Conservation (phyloP, 2,329 filamentous ascomycete genomes). For the Cladosporium cucumerinum region DNA sequence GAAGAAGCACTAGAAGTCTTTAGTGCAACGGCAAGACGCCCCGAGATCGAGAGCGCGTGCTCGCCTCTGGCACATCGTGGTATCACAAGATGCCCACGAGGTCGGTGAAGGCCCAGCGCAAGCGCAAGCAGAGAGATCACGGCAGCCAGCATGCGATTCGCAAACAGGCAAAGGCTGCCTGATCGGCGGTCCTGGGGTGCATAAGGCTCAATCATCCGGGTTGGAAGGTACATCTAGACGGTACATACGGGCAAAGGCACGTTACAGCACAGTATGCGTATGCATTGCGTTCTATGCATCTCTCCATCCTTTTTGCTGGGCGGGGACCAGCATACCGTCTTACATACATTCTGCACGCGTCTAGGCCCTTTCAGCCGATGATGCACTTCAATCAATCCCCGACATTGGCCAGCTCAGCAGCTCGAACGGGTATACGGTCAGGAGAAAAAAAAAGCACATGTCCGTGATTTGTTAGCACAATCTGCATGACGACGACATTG, state of each 20-base stretch:
- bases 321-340: not conserved
- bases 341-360: conserved; percentile 4
- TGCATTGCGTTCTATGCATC: not conserved
- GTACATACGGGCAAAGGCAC: not conserved
- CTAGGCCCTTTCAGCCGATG: not conserved
- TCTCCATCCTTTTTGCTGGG: not conserved
- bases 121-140: not conserved
- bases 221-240: not conserved
- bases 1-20: conserved; percentile 9
- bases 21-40: not conserved
- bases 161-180: not conserved
- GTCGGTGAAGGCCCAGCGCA: not conserved
- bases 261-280: not conserved
- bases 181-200: conserved; percentile 3
- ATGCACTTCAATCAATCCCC: not conserved
- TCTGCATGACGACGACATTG: conserved; percentile 6
- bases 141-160: conserved; percentile 3
- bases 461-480: not conserved
- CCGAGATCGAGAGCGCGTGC: conserved; percentile 4
- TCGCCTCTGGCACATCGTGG: not conserved
- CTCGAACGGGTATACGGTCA: not conserved
- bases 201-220: conserved; percentile 8
- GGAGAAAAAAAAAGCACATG: not conserved
- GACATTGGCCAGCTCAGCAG: not conserved
- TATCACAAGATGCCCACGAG: conserved; percentile 6